These are phyloP conservation scores for Fusarium tanahbumbuense DNA, from an alignment of 2,329 filamentous ascomycete genomes.

Conservation along the genomic window DNA sequence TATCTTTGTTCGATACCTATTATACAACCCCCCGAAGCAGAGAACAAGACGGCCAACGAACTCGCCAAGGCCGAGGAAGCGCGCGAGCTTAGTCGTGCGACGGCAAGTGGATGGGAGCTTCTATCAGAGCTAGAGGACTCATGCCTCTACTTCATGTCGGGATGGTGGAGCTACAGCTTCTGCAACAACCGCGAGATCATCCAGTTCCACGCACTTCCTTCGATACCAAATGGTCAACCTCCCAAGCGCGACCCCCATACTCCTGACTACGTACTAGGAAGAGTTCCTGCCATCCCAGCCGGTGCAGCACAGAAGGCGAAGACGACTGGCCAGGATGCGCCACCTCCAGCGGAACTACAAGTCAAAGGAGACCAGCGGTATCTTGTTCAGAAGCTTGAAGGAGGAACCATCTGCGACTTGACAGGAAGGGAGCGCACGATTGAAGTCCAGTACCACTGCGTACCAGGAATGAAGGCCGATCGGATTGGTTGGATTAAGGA, in stretches of 20 bases:
- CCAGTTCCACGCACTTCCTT: slow-evolving; percentile 88
- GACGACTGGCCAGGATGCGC: slow-evolving; percentile 42
- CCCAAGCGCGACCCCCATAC: slow-evolving; percentile 82
- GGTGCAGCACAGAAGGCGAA: slow-evolving; percentile 43
- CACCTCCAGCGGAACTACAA: slow-evolving; percentile 73
- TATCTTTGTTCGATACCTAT: slow-evolving; percentile 89
- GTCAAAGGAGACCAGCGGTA: slow-evolving; percentile 87
- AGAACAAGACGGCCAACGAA: slow-evolving; percentile 74
- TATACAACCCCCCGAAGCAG: slow-evolving; percentile 66
- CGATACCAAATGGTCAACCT: slow-evolving; percentile 73
- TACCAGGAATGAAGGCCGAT: slow-evolving; percentile 77
- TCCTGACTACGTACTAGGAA: slow-evolving; percentile 81
- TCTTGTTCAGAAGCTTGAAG: slow-evolving; percentile 82
- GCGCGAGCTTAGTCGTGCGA: slow-evolving; percentile 81
- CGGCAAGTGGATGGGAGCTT: slow-evolving; percentile 82
- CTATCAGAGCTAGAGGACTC: slow-evolving; percentile 81
- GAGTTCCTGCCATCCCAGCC: slow-evolving; percentile 53
- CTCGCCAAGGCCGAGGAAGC: slow-evolving; percentile 79
- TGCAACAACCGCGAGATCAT: slow-evolving; percentile 89
- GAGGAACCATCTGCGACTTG: slow-evolving; percentile 86
- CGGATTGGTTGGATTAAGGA: slow-evolving; percentile 95
- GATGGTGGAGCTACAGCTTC: slow-evolving; percentile 97
- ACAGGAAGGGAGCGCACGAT: slow-evolving; percentile 84
- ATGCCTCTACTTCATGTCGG: slow-evolving; percentile 84
- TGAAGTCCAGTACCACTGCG: slow-evolving; percentile 85